phyloP scores from a whole-genome alignment of 306 rosid species.

The Citrullus colocynthis region DNA sequence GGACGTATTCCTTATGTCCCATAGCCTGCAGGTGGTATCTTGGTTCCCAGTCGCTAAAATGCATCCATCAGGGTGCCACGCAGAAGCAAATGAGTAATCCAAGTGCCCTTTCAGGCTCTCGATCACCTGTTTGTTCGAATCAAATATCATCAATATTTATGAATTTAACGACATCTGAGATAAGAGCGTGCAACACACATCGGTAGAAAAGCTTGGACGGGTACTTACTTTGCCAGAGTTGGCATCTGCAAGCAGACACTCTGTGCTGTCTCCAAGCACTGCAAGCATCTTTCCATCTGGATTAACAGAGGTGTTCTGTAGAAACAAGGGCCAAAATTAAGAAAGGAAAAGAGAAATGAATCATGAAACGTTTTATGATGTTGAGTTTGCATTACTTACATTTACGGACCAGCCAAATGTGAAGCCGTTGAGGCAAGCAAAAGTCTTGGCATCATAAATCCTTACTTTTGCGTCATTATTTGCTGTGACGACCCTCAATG shows the following conservation, averaged over 20 bases:
- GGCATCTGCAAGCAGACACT: conserved; percentile 74
- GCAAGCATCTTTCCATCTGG: conserved; percentile 75
- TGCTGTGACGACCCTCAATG: conserved; percentile 55
- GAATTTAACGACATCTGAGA: not conserved
- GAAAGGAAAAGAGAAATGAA: not conserved
- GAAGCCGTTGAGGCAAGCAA: conserved; percentile 52
- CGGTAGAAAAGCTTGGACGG: not conserved
- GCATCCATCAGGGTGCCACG: conserved; percentile 89
- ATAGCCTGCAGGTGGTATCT: conserved; percentile 87
- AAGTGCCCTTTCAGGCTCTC: conserved; percentile 72
- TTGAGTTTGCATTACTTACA: conserved; percentile 39
- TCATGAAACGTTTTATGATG: not conserved
- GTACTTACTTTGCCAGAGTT: conserved; percentile 15
- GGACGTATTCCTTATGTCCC: conserved; percentile 86
- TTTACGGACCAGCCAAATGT: conserved; percentile 83
- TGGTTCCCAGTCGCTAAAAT: conserved; percentile 92
- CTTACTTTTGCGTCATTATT: conserved; percentile 84
- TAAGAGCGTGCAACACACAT: not conserved
- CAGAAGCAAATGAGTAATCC: conserved; percentile 84
- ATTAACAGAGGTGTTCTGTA: conserved; percentile 57
- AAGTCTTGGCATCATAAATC: conserved; percentile 50
- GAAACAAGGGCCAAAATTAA: not conserved
- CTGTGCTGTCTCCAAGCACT: conserved; percentile 77
- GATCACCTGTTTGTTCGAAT: conserved; percentile 21
- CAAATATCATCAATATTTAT: not conserved